A percentile compares a stretch with the other conserved stretches of the same genome.
phyloP scores from a whole-genome alignment of 768 basidiomycete species.

The Crucibulum laeve region DNA sequence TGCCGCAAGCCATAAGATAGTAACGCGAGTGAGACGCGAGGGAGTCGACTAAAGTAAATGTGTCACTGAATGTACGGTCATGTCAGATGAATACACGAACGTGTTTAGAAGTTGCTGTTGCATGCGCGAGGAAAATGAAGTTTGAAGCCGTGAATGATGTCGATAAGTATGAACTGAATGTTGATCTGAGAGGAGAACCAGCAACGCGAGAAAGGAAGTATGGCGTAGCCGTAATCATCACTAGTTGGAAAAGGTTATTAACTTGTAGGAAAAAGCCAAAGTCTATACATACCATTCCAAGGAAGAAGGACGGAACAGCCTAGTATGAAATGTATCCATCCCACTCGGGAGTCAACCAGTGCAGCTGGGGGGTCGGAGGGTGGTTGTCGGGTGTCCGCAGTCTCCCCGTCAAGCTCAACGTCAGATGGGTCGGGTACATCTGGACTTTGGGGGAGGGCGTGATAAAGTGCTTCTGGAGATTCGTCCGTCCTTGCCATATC shows the following conservation, averaged over 20 bases:
- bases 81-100: constrained; percentile 29
- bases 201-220: constrained; percentile 73
- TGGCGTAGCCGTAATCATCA: constrained; percentile 80
- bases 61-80: not conserved
- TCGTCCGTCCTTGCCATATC: constrained; percentile 2
- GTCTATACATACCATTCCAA: constrained; percentile 74
- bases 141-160: constrained; percentile 60
- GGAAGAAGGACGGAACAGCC: constrained; percentile 79
- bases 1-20: constrained; percentile 45
- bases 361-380: constrained; percentile 21
- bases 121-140: constrained; percentile 69
- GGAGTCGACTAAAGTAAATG: constrained; percentile 45
- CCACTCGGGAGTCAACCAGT: constrained; percentile 38
- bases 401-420: constrained; percentile 25
- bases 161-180: constrained; percentile 66
- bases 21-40: constrained; percentile 49
- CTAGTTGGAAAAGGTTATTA: constrained; percentile 31
- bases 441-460: constrained; percentile 11
- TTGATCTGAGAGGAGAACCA: constrained; percentile 49
- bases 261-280: not conserved
- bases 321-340: constrained; percentile 67
- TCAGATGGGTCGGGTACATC: constrained; percentile 14
- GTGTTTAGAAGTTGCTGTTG: constrained; percentile 64
- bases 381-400: constrained; percentile 12
- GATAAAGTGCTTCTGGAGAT: constrained; percentile 16